These are phyloP conservation scores for Arthrobotrys iridis DNA, from an alignment of 2,329 filamentous ascomycete species.

Conservation along the genomic window DNA sequence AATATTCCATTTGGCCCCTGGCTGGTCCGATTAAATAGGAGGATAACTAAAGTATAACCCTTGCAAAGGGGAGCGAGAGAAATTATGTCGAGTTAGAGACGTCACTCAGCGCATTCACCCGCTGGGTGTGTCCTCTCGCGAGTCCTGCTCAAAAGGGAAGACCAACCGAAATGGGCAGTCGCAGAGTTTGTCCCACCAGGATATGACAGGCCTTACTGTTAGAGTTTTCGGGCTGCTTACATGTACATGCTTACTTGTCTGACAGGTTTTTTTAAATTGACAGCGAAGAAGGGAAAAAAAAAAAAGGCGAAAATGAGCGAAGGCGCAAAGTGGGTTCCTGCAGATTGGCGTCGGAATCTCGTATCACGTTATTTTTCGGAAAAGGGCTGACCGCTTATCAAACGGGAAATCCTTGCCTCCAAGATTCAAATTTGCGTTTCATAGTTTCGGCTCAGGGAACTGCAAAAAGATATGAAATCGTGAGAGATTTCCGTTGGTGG, in stretches of 20 bases:
- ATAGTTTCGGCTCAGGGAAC: neutral
- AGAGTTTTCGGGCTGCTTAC: no score
- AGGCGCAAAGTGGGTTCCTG: conserved; percentile 23
- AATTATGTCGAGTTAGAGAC: conserved; percentile 17
- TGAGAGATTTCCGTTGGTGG: conserved; percentile 10
- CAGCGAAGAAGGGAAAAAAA: neutral
- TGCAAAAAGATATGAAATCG: neutral
- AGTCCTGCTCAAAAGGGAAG: conserved; percentile 43
- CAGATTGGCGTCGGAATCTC: conserved; percentile 18
- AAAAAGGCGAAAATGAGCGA: neutral
- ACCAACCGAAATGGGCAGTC: conserved; percentile 45
- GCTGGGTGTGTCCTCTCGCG: neutral
- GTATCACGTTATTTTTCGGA: conserved; percentile 34
- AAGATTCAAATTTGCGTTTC: conserved; percentile 2
- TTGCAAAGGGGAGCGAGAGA: neutral
- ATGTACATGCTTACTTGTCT: no score
- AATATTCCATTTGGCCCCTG: neutral
- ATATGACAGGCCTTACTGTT: no score
- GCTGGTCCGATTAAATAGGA: neutral
- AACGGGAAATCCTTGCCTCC: neutral
- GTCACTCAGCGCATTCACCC: conserved; percentile 16
- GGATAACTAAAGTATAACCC: neutral
- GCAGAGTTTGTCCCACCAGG: neutral
- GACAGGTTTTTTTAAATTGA: conserved; percentile 10
- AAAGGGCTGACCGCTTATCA: conserved; percentile 26